Percentiles rank a stretch among this genome's conserved stretches.
These are phyloP conservation scores for Russula sp. DNA, from an alignment of 768 basidiomycete species.

Conservation along the genomic window DNA sequence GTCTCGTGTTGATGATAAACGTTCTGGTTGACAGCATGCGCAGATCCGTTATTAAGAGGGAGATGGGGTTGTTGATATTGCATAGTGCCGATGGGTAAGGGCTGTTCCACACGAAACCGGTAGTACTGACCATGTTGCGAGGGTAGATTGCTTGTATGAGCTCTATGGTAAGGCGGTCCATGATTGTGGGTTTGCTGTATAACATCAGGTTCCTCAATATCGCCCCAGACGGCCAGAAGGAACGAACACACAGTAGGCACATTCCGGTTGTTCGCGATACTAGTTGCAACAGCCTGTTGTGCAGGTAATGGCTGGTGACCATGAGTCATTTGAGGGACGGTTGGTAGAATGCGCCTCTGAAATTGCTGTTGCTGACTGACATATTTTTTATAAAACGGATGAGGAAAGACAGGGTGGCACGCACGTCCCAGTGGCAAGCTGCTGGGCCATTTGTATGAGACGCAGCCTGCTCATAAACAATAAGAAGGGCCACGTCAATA, in stretches of 20 bases:
- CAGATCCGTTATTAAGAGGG: not conserved
- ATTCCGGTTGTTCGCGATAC: not conserved
- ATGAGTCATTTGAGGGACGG: not conserved
- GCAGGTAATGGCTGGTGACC: not conserved
- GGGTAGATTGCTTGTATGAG: not conserved
- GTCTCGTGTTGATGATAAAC: not conserved
- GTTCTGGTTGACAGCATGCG: not conserved
- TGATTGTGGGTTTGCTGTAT: not conserved
- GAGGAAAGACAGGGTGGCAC: not conserved
- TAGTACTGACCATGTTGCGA: not conserved
- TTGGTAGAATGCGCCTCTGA: not conserved
- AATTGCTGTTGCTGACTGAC: slow-evolving; percentile 13
- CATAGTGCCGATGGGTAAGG: not conserved
- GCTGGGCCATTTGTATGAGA: slow-evolving; percentile 15
- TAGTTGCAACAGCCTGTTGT: not conserved
- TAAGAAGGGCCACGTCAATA: not conserved
- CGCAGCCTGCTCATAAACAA: slow-evolving; percentile 2
- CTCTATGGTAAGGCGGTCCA: not conserved
- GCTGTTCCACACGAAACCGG: not conserved
- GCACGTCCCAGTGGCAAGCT: slow-evolving; percentile 11
- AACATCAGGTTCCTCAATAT: not conserved
- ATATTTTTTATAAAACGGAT: not conserved
- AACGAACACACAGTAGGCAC: not conserved
- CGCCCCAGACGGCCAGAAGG: not conserved
- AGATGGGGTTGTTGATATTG: not conserved